phyloP scores from a whole-genome alignment of 1,284 basidiomycete species.

The Leucoagaricus sp. region DNA sequence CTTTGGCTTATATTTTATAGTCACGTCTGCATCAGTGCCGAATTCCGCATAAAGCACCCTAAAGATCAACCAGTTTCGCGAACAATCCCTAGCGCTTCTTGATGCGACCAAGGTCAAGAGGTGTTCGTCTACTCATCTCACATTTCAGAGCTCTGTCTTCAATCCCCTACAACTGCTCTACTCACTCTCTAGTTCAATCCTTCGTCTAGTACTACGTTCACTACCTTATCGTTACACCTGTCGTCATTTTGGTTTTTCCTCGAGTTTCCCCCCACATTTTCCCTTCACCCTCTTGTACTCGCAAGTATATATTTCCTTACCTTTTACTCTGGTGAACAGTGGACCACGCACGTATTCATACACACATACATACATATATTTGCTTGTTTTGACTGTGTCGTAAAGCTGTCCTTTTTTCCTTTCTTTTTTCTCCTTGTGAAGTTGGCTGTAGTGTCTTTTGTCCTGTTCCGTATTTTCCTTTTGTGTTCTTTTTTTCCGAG shows the following conservation, averaged over 20 bases:
- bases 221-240: constrained; percentile 8
- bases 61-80: constrained; percentile 34
- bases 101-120: neutral
- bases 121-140: neutral
- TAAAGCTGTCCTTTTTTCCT: constrained; percentile 1
- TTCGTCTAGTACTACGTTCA: constrained; percentile 11
- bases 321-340: constrained; percentile 11
- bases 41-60: constrained; percentile 77
- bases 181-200: constrained; percentile 9
- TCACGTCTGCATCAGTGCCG: constrained; percentile 65
- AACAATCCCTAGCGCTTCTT: constrained; percentile 19
- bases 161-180: constrained; percentile 7
- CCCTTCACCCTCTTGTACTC: constrained; percentile 2
- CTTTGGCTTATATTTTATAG: constrained; percentile 36
- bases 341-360: constrained; percentile 15
- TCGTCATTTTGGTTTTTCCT: constrained; percentile 5
- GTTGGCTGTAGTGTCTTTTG: constrained; percentile 9
- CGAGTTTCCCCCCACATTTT: neutral
- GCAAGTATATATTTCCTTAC: constrained; percentile 15
- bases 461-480: neutral
- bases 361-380: constrained; percentile 18
- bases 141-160: constrained; percentile 3
- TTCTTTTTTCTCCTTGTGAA: constrained; percentile 7
- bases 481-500: neutral
- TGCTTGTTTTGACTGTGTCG: constrained; percentile 18